Evolutionary conservation across 2,329 filamentous ascomycete species (phyloP).

Genomic region (Setomelanomma holmii): DNA sequence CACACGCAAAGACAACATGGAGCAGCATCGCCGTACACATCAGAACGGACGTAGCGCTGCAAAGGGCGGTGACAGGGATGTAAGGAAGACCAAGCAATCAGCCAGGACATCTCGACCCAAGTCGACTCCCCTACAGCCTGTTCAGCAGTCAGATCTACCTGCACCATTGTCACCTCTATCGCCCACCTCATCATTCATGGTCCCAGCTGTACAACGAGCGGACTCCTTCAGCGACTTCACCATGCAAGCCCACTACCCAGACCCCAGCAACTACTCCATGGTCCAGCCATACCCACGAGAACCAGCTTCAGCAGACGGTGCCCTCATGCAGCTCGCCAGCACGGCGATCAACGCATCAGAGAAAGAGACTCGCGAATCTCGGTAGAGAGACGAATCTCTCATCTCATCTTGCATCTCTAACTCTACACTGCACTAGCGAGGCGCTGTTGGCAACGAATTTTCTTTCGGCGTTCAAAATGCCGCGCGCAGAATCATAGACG

Average conservation of each 20-base stretch:
- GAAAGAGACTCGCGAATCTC: neutral
- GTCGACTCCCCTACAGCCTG: constrained; percentile 40
- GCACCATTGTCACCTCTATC: constrained; percentile 34
- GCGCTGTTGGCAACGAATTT: constrained; percentile 19
- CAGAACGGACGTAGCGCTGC: constrained; percentile 58
- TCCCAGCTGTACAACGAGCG: constrained; percentile 35
- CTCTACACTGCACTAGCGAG: constrained; percentile 6
- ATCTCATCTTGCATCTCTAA: too few relatives aligned
- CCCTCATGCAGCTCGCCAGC: neutral
- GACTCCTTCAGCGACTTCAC: constrained; percentile 33
- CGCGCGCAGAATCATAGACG: constrained; percentile 44
- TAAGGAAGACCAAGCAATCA: constrained; percentile 47
- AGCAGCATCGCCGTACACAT: constrained; percentile 81
- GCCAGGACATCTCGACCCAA: constrained; percentile 37
- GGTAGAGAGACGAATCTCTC: too few relatives aligned
- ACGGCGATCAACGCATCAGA: neutral
- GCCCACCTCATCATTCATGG: constrained; percentile 35
- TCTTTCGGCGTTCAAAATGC: constrained; percentile 30
- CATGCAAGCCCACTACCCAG: constrained; percentile 36
- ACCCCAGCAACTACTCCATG: constrained; percentile 36
- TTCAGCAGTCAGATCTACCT: constrained; percentile 25
- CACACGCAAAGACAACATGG: constrained; percentile 85
- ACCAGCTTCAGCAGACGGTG: neutral
- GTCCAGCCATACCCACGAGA: constrained; percentile 7
- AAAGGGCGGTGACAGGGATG: constrained; percentile 43